These are phyloP conservation scores for Pleurotus pulmonarius DNA, from an alignment of 768 basidiomycete genomes.

Conservation along the genomic window DNA sequence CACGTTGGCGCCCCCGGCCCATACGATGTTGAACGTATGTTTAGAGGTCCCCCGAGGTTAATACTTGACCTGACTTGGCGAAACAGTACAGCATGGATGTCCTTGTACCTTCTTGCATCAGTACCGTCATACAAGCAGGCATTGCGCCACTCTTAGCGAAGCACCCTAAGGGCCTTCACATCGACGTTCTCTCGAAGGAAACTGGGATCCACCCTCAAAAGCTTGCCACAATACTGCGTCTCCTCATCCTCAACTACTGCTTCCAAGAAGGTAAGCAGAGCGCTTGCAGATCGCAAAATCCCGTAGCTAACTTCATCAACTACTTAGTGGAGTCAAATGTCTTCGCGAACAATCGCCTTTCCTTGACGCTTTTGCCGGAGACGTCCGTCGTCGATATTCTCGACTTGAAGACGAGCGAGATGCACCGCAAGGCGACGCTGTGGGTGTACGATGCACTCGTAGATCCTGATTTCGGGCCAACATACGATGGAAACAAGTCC, in stretches of 20 bases:
- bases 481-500: constrained; percentile 12
- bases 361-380: constrained; percentile 2
- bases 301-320: too few relatives aligned
- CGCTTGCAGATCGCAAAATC: too few relatives aligned
- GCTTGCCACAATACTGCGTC: constrained; percentile 7
- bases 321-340: constrained; percentile 3
- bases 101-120: background rate
- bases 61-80: too few relatives aligned
- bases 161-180: constrained; percentile 9
- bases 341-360: constrained; percentile 11
- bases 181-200: constrained; percentile 3
- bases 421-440: constrained; percentile 4
- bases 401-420: constrained; percentile 11
- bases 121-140: background rate
- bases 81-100: background rate
- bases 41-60: too few relatives aligned
- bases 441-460: constrained; percentile 11
- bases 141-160: constrained; percentile 3
- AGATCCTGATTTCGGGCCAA: constrained; percentile 13
- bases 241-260: constrained; percentile 1
- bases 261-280: constrained; percentile 5
- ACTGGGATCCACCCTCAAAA: constrained; percentile 6
- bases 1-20: constrained; percentile 13
- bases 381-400: background rate
- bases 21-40: constrained; percentile 15